A percentile compares a stretch with the other conserved stretches of the same genome.
Conservation (phyloP, 805 yeast species). For the Lachancea thermotolerans region DNA sequence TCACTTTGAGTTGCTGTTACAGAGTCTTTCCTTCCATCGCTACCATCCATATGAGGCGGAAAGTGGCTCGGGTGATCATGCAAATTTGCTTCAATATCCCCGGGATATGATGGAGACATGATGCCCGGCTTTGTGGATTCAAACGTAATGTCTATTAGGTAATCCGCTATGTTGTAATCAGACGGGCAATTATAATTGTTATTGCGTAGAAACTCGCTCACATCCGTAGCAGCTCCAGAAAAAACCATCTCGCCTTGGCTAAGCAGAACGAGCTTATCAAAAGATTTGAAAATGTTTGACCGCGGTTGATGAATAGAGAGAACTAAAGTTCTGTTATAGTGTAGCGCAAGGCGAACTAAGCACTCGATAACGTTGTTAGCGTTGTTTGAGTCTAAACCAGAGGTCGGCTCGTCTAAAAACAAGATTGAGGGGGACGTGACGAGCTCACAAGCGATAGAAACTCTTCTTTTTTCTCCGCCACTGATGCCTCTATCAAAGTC, state of each 20-base stretch:
- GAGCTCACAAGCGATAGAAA: constrained; percentile 87
- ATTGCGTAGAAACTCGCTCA: constrained; percentile 65
- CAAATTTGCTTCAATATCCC: constrained; percentile 27
- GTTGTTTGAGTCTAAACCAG: constrained; percentile 90
- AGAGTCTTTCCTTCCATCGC: constrained; percentile 12
- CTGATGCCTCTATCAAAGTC: constrained; percentile 84
- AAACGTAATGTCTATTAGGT: constrained; percentile 83
- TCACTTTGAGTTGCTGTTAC: constrained; percentile 58
- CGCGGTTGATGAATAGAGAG: constrained; percentile 97
- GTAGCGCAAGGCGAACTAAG: constrained; percentile 69
- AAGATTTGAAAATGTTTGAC: constrained; percentile 86
- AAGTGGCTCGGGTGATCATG: constrained; percentile 26
- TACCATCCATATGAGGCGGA: constrained; percentile 16
- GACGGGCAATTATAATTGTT: constrained; percentile 79
- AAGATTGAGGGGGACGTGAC: constrained; percentile 83
- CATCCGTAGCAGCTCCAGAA: constrained; percentile 75
- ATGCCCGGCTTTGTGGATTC: constrained; percentile 30
- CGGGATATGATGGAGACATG: constrained; percentile 4
- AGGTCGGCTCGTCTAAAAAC: constrained; percentile 88
- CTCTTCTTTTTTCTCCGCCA: constrained; percentile 82
- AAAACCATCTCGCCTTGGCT: constrained; percentile 83
- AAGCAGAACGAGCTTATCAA: constrained; percentile 73
- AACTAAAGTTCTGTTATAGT: constrained; percentile 78
- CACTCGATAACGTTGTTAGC: constrained; percentile 88
- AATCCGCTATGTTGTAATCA: constrained; percentile 93